Percentiles rank a stretch among this genome's conserved stretches.
Conservation (phyloP, 2,329 filamentous ascomycete species). For the Rutstroemia sydowiana region DNA sequence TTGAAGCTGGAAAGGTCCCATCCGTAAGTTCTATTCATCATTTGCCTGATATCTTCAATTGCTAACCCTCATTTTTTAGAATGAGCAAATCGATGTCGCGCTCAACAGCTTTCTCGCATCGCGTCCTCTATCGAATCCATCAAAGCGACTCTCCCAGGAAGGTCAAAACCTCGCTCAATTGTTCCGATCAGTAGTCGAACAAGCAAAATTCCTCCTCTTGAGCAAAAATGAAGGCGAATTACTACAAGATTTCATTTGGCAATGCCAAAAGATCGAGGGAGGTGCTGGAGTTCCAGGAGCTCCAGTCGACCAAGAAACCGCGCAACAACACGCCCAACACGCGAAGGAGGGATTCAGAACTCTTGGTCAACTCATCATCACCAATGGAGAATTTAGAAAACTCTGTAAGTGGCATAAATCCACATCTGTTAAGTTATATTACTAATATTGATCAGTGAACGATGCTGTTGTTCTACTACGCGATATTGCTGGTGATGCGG, state of each 20-base stretch:
- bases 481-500: slow-evolving; percentile 87
- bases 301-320: slow-evolving; percentile 67
- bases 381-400: slow-evolving; percentile 68
- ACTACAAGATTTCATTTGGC: slow-evolving; percentile 95
- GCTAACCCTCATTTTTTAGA: slow-evolving; percentile 35
- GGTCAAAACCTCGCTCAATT: slow-evolving; percentile 74
- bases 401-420: slow-evolving; percentile 13
- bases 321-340: slow-evolving; percentile 75
- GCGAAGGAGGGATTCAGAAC: slow-evolving; percentile 80
- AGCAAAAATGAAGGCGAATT: slow-evolving; percentile 94
- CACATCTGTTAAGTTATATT: neutral
- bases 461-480: slow-evolving; percentile 76
- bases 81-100: slow-evolving; percentile 76
- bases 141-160: slow-evolving; percentile 71
- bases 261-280: slow-evolving; percentile 68
- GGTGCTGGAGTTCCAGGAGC: slow-evolving; percentile 55
- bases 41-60: slow-evolving; percentile 3
- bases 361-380: slow-evolving; percentile 80
- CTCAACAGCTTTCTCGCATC: slow-evolving; percentile 80
- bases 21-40: slow-evolving; percentile 38
- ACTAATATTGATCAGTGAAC: slow-evolving; percentile 43
- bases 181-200: slow-evolving; percentile 68
- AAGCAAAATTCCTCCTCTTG: slow-evolving; percentile 77
- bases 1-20: slow-evolving; percentile 82
- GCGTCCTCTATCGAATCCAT: slow-evolving; percentile 60